phyloP scores from a whole-genome alignment of 2,329 filamentous ascomycete species.

The Xylaria sp. region DNA sequence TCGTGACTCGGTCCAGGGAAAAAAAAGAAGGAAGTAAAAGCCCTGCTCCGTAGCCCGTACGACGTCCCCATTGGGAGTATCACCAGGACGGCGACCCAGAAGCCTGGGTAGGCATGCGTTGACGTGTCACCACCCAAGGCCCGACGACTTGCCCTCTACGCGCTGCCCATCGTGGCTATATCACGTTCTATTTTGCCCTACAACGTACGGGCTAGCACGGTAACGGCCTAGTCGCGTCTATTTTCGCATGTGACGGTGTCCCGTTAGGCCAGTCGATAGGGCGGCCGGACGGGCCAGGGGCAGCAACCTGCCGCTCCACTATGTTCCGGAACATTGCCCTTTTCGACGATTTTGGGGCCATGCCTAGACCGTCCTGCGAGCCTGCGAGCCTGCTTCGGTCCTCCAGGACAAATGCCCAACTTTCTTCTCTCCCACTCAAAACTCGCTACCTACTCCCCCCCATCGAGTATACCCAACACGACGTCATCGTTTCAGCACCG shows the following conservation, averaged over 20 bases:
- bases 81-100: constrained; percentile 27
- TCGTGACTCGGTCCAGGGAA: not conserved
- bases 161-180: constrained; percentile 26
- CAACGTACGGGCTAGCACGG: not conserved
- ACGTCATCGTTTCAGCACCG: constrained; percentile 16
- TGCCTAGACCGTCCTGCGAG: too few species aligned
- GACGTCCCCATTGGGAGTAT: constrained; percentile 16
- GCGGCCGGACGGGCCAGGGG: constrained; percentile 5
- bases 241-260: constrained; percentile 22
- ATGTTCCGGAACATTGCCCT: constrained; percentile 34
- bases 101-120: constrained; percentile 32
- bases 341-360: constrained; percentile 22
- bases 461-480: constrained; percentile 8
- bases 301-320: constrained; percentile 30
- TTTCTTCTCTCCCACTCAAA: constrained; percentile 4
- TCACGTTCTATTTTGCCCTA: constrained; percentile 9
- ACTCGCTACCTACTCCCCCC: constrained; percentile 15
- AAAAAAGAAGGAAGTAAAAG: not conserved
- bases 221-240: constrained; percentile 1
- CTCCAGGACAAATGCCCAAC: constrained; percentile 25
- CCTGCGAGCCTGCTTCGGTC: constrained; percentile 14
- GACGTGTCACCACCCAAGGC: constrained; percentile 33
- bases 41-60: constrained; percentile 11
- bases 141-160: constrained; percentile 21
- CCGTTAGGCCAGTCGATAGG: constrained; percentile 3